These are phyloP conservation scores for Paraconiothyrium brasiliense DNA, from an alignment of 2,329 filamentous ascomycete genomes.

Conservation along the genomic window DNA sequence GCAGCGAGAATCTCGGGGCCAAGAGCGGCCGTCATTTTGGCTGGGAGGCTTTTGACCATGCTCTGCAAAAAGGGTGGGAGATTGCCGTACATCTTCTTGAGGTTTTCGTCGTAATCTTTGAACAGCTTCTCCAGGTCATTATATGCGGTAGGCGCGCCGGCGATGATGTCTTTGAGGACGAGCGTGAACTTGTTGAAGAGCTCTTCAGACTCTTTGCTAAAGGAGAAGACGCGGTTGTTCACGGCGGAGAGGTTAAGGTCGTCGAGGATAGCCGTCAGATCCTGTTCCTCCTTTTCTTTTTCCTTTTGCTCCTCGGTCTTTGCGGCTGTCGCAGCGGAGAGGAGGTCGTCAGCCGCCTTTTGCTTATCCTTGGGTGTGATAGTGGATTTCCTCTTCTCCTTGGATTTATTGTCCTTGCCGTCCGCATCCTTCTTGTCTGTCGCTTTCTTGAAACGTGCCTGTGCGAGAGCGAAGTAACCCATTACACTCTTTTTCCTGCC, in stretches of 20 bases:
- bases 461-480: conserved; percentile 43
- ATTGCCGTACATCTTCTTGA: conserved; percentile 70
- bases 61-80: conserved; percentile 85
- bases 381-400: conserved; percentile 38
- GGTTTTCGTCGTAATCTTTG: conserved; percentile 69
- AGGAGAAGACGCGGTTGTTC: conserved; percentile 85
- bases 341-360: conserved; percentile 46
- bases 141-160: conserved; percentile 93
- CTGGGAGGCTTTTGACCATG: conserved; percentile 83
- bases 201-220: conserved; percentile 84
- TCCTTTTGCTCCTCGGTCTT: conserved; percentile 48
- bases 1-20: conserved; percentile 85
- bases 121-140: conserved; percentile 80
- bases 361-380: conserved; percentile 49
- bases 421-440: conserved; percentile 39
- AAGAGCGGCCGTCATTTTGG: conserved; percentile 78
- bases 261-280: conserved; percentile 82
- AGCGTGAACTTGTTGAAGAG: conserved; percentile 85
- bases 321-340: conserved; percentile 43
- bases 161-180: conserved; percentile 90
- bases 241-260: conserved; percentile 82
- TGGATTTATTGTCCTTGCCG: conserved; percentile 25
- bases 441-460: conserved; percentile 38
- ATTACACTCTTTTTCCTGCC: conserved; percentile 52
- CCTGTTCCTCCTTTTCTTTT: conserved; percentile 68